These are phyloP conservation scores for Leccinum fibrillosum DNA, from an alignment of 768 basidiomycete species.

Conservation along the genomic window DNA sequence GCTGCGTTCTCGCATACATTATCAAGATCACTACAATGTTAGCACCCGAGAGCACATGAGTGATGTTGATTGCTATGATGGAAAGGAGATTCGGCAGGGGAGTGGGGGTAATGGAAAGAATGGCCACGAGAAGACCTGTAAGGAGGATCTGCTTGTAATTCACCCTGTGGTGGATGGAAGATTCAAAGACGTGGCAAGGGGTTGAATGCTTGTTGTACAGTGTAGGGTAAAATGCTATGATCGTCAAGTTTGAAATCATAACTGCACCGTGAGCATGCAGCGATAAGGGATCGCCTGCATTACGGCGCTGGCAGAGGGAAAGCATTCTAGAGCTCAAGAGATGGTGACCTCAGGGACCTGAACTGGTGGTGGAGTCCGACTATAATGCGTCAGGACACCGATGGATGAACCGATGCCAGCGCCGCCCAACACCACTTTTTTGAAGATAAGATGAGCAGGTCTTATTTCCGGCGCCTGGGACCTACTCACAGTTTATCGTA, in stretches of 20 bases:
- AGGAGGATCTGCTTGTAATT: constrained; percentile 53
- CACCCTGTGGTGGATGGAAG: constrained; percentile 67
- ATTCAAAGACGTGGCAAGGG: constrained; percentile 50
- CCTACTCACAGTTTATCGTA: constrained; percentile 53
- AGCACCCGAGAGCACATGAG: constrained; percentile 74
- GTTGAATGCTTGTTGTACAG: constrained; percentile 9
- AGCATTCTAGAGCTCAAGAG: constrained; percentile 6
- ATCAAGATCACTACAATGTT: constrained; percentile 57
- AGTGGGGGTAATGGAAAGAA: constrained; percentile 14
- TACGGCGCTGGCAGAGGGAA: not conserved
- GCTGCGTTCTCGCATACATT: constrained; percentile 50
- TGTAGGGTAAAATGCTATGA: constrained; percentile 6
- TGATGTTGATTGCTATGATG: constrained; percentile 70
- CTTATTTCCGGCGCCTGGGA: not conserved
- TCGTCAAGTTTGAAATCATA: not conserved
- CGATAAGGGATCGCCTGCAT: not conserved
- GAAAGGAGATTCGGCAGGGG: constrained; percentile 43
- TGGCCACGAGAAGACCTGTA: constrained; percentile 19
- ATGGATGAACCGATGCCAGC: constrained; percentile 62
- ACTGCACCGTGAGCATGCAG: not conserved
- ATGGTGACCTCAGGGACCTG: constrained; percentile 33
- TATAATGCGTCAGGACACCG: constrained; percentile 58
- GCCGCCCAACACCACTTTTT: constrained; percentile 66
- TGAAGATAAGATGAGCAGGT: not conserved
- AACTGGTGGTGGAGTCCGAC: constrained; percentile 42